Percentiles rank a stretch among this genome's conserved stretches.
Conservation (phyloP, 768 basidiomycete genomes). For the Boletales sp. region DNA sequence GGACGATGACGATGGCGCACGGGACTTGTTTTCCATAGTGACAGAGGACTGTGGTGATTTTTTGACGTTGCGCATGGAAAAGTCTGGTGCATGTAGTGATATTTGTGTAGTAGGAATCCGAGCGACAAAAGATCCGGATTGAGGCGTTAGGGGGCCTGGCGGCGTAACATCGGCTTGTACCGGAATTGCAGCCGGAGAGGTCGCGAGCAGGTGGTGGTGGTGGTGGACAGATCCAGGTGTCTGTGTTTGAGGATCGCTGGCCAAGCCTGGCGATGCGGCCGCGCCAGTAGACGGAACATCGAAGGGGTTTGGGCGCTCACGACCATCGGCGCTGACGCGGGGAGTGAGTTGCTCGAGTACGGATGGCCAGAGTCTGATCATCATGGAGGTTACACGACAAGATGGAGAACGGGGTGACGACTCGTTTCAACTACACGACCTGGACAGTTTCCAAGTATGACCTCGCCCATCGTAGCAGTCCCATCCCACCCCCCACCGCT, state of each 20-base stretch:
- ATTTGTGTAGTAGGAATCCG: conserved; percentile 57
- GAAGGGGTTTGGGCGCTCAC: conserved; percentile 59
- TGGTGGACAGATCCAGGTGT: conserved; percentile 20
- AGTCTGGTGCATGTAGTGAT: conserved; percentile 82
- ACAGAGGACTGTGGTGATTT: conserved; percentile 31
- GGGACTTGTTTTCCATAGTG: conserved; percentile 34
- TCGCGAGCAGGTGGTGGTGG: conserved; percentile 28
- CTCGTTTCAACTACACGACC: background rate
- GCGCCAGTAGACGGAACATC: conserved; percentile 39
- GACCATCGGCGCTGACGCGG: conserved; percentile 40
- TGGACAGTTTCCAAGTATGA: conserved; percentile 25
- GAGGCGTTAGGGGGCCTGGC: conserved; percentile 47
- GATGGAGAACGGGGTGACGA: background rate
- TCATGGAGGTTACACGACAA: conserved; percentile 29
- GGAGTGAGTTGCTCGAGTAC: conserved; percentile 60
- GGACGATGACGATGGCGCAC: conserved; percentile 41
- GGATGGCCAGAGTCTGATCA: conserved; percentile 70
- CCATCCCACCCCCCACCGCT: conserved; percentile 54
- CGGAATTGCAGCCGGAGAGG: conserved; percentile 16
- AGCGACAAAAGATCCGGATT: conserved; percentile 45
- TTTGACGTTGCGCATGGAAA: conserved; percentile 69
- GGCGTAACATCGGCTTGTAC: conserved; percentile 36
- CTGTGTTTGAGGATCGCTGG: conserved; percentile 11
- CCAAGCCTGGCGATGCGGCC: conserved; percentile 11
- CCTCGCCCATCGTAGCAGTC: conserved; percentile 40